Conservation (phyloP, 2,329 filamentous ascomycete genomes). For the Cordyceps fumosorosea region DNA sequence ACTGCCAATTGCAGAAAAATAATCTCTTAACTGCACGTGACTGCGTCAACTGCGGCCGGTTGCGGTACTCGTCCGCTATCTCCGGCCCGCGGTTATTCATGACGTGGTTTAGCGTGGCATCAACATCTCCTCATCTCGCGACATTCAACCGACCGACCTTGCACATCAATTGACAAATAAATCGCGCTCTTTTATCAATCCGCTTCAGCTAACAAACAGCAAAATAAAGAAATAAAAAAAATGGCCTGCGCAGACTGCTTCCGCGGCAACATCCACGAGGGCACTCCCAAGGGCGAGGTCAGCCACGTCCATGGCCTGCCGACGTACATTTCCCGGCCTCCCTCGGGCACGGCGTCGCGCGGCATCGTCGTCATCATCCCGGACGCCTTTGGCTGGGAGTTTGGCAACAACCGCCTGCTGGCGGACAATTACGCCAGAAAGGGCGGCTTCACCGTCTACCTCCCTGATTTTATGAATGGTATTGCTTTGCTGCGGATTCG, state of each 20-base stretch:
- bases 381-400: conserved; percentile 49
- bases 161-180: too few species aligned
- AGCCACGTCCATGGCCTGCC: conserved; percentile 41
- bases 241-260: conserved; percentile 40
- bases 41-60: neutral
- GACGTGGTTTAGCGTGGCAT: neutral
- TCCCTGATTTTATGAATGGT: conserved; percentile 51
- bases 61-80: neutral
- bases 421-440: conserved; percentile 48
- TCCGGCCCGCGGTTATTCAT: neutral
- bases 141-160: neutral
- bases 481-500: neutral
- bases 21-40: neutral
- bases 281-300: conserved; percentile 37
- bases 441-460: conserved; percentile 41
- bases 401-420: conserved; percentile 45
- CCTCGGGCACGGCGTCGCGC: conserved; percentile 25
- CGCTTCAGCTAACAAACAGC: too few species aligned
- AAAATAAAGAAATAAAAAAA: neutral
- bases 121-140: neutral
- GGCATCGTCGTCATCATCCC: conserved; percentile 48
- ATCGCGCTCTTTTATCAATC: neutral
- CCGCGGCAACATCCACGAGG: conserved; percentile 38
- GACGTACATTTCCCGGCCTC: conserved; percentile 38
- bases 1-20: neutral